Evolutionary conservation across 805 yeast genomes (phyloP), one percentile per base, ranked within the genome.

Genomic region (Ogataea allantospora): DNA sequence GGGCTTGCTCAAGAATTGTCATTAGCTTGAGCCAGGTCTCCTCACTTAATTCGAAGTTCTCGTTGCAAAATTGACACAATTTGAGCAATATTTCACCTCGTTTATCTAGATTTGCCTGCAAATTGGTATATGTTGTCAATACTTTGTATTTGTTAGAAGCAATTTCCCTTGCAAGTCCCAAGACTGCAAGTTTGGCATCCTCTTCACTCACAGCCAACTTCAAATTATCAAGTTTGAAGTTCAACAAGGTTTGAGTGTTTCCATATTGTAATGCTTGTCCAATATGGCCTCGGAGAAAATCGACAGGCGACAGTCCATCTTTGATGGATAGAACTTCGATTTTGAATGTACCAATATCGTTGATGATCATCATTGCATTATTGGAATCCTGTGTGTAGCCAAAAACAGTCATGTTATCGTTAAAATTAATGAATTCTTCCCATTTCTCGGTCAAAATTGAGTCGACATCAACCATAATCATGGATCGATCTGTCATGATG

Each of bases 191-290:
- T 43, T 74, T 78, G 14, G 80, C 58, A 21, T 71, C 78, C 2
- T 56, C 51, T 2, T 57, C 43, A 19, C 71, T 70, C 7, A 51
- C 28, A 7, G 40, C 33, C 39, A 78, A 60, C 7, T 70, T 68
- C 3, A 76, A 60, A 10, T 68, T 72, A 3, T 56, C 33, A 5
- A 58, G 21, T 26, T 46, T 33, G 42, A 51, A 58, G 10, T 43
- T 27, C 13, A 60, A 30, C 6, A 53, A 50, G 2, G 48, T 44
- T 10, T 30, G 25, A 5, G 32, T 24, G 18, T 20, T 28, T 2
- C 77, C 71, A 45, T 77, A 84, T 51, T 80, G 83, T 1, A 89
- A 76, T 0, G 89, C 95, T 60, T 89, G 97, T 48, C 83, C 93
- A 15, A 91, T 75, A 50, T 81, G 89, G 0, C 87, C 75, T 54